phyloP scores from a whole-genome alignment of 2,329 filamentous ascomycete genomes.

The Cyphellophora europaea region DNA sequence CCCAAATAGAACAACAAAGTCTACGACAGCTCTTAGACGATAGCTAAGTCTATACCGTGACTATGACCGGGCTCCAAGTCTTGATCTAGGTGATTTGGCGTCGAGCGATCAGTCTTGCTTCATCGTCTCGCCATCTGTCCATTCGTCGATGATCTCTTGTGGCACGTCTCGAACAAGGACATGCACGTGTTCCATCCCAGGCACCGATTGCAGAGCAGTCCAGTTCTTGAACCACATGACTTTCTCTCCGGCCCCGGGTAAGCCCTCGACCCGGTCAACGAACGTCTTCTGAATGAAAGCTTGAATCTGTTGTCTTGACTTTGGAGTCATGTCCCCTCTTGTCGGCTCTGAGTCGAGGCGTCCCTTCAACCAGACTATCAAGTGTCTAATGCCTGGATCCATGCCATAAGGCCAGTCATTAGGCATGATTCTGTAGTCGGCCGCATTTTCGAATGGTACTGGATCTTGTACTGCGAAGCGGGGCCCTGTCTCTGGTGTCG shows the following conservation, averaged over 20 bases:
- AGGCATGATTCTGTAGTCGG: slow-evolving; percentile 47
- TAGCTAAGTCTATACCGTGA: no score
- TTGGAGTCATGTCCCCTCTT: slow-evolving; percentile 42
- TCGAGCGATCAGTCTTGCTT: slow-evolving; percentile 1
- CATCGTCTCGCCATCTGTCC: slow-evolving; percentile 27
- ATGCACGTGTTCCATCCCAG: slow-evolving; percentile 49
- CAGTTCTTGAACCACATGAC: slow-evolving; percentile 60
- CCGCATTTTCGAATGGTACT: slow-evolving; percentile 43
- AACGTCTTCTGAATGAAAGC: slow-evolving; percentile 42
- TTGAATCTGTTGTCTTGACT: slow-evolving; percentile 38
- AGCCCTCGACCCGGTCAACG: slow-evolving; percentile 29
- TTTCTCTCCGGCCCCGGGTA: slow-evolving; percentile 29
- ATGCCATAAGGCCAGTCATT: slow-evolving; percentile 60
- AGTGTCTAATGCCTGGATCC: slow-evolving; percentile 43
- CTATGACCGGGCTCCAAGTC: no score
- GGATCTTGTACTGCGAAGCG: slow-evolving; percentile 35
- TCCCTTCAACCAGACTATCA: slow-evolving; percentile 49
- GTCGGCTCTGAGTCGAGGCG: slow-evolving; percentile 36
- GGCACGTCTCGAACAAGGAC: slow-evolving; percentile 42
- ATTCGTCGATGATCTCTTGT: slow-evolving; percentile 32
- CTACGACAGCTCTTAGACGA: no score
- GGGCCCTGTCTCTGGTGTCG: slow-evolving; percentile 21
- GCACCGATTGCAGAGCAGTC: slow-evolving; percentile 50
- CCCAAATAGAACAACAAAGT: no score
- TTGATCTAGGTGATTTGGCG: no score